Conservation (phyloP, 2,329 filamentous ascomycete genomes). For the Chalara sp. region DNA sequence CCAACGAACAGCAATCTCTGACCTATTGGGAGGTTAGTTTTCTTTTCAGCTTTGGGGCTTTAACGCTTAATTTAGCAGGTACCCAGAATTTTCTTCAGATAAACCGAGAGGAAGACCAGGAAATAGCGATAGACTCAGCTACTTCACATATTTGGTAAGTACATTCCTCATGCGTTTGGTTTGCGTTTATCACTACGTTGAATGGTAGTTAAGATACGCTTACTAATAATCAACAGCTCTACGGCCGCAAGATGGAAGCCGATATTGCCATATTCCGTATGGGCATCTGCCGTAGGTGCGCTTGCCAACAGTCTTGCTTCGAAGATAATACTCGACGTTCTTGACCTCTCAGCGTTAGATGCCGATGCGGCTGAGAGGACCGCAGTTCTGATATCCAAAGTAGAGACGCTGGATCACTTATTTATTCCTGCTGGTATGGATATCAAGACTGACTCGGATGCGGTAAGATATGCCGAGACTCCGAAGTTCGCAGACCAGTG, state of each 20-base stretch:
- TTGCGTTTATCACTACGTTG: too few relatives aligned
- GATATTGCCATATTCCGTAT: slow-evolving; percentile 53
- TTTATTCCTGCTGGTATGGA: slow-evolving; percentile 41
- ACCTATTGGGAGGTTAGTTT: slow-evolving; percentile 47
- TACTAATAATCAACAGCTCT: slow-evolving; percentile 25
- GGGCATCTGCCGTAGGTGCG: slow-evolving; percentile 55
- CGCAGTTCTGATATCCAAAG: slow-evolving; percentile 48
- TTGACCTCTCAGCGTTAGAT: slow-evolving; percentile 53
- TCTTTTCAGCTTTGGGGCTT: neutral
- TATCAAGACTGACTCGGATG: neutral
- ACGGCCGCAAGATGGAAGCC: slow-evolving; percentile 50
- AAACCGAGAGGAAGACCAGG: slow-evolving; percentile 36
- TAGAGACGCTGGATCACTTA: slow-evolving; percentile 53
- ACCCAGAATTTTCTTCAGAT: slow-evolving; percentile 54
- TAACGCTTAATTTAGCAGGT: slow-evolving; percentile 23
- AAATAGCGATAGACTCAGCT: slow-evolving; percentile 46
- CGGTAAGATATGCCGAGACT: slow-evolving; percentile 39
- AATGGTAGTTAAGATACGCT: too few relatives aligned
- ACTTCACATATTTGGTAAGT: slow-evolving; percentile 36
- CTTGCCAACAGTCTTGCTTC: slow-evolving; percentile 50
- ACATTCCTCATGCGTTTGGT: too few relatives aligned
- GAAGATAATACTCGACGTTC: slow-evolving; percentile 57
- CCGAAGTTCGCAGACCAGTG: slow-evolving; percentile 55
- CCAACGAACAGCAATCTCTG: slow-evolving; percentile 54
- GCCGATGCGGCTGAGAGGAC: slow-evolving; percentile 59